Percentiles rank a stretch among this genome's conserved stretches.
phyloP scores from a whole-genome alignment of 2,329 filamentous ascomycete species.

The Microsporum ferrugineum region DNA sequence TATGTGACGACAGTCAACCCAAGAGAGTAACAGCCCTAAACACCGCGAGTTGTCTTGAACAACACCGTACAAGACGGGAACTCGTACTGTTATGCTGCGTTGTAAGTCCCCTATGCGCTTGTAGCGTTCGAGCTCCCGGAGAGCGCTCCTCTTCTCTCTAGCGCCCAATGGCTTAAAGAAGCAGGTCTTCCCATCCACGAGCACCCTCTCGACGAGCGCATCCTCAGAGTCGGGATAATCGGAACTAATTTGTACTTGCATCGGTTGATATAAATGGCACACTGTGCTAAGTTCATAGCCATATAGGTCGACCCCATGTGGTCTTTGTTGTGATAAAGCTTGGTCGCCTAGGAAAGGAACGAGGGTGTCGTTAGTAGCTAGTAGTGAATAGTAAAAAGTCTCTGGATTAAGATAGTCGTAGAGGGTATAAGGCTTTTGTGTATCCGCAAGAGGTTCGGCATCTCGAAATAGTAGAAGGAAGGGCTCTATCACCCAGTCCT shows the following conservation, averaged over 20 bases:
- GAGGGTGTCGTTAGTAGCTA: background rate
- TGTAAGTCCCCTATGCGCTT: constrained; percentile 7
- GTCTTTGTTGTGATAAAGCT: constrained; percentile 2
- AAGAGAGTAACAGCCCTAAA: constrained; percentile 8
- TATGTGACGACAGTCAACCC: background rate
- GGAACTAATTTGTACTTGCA: constrained; percentile 7
- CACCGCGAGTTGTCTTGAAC: constrained; percentile 5
- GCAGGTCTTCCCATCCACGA: constrained; percentile 7
- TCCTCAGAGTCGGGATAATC: background rate
- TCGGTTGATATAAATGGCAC: constrained; percentile 1
- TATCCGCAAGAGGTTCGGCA: background rate
- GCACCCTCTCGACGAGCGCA: constrained; percentile 4
- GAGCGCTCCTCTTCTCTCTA: constrained; percentile 5
- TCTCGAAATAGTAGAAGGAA: constrained; percentile 7
- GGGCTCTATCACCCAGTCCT: constrained; percentile 4
- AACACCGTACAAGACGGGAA: constrained; percentile 6
- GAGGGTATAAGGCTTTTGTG: background rate
- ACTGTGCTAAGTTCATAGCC: constrained; percentile 1
- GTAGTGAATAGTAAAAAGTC: constrained; percentile 4
- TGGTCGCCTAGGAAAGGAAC: background rate
- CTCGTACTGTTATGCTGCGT: background rate
- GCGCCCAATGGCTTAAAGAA: constrained; percentile 6
- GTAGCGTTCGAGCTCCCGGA: constrained; percentile 8
- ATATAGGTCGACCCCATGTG: constrained; percentile 1
- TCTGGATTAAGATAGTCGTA: constrained; percentile 6